Conservation (phyloP, 192 early-diverging fungal genomes). For the Entophlyctis luteolus region DNA sequence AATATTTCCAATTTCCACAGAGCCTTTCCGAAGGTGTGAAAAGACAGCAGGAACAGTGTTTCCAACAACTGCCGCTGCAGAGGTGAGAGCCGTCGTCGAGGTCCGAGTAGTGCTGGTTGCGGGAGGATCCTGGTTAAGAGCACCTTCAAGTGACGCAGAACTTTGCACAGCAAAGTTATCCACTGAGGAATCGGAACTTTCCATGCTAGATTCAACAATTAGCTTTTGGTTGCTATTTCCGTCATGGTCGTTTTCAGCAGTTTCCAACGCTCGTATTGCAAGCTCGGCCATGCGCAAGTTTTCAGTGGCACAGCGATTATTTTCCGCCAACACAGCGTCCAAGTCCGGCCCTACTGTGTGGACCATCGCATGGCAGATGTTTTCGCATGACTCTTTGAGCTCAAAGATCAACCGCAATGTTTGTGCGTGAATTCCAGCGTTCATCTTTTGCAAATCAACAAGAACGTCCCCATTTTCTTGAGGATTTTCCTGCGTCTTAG, state of each 20-base stretch:
- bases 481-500: neutral
- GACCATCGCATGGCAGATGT: neutral
- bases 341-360: neutral
- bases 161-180: too few species aligned
- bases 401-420: neutral
- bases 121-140: neutral
- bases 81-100: neutral
- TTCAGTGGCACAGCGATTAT: neutral
- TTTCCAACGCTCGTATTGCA: slow-evolving; percentile 6
- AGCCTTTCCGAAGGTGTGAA: neutral
- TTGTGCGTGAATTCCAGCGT: neutral
- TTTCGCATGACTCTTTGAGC: neutral
- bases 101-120: neutral
- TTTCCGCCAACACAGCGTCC: neutral
- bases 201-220: neutral
- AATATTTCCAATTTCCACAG: neutral
- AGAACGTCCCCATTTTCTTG: neutral
- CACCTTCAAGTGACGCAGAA: neutral
- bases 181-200: too few species aligned
- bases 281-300: slow-evolving; percentile 21
- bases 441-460: neutral
- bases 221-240: neutral
- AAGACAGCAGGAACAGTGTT: neutral
- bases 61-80: neutral
- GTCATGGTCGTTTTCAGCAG: neutral